A percentile compares a stretch with the other conserved stretches of the same genome.
These are phyloP conservation scores for Kazachstania sp. DNA, from an alignment of 1,139 yeast genomes.

Conservation along the genomic window DNA sequence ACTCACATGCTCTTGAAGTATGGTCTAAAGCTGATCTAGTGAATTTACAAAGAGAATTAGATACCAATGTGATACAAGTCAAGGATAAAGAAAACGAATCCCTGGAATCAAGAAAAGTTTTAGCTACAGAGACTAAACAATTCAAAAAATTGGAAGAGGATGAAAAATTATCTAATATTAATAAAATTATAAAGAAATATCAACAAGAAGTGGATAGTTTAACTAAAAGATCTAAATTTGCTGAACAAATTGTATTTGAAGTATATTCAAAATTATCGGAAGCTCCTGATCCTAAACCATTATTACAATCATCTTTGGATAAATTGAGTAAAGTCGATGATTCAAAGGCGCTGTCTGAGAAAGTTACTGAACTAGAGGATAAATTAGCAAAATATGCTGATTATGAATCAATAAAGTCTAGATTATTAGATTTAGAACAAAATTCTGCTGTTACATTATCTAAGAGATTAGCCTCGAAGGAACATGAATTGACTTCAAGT, in stretches of 20 bases:
- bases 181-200: conserved; percentile 71
- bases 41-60: conserved; percentile 59
- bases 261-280: conserved; percentile 72
- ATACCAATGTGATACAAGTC: conserved; percentile 64
- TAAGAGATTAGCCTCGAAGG: conserved; percentile 43
- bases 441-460: conserved; percentile 46
- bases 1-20: conserved; percentile 57
- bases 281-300: conserved; percentile 87
- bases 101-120: conserved; percentile 57
- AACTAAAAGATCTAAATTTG: conserved; percentile 66
- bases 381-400: conserved; percentile 62
- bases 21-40: conserved; percentile 76
- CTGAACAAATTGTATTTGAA: conserved; percentile 66
- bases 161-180: conserved; percentile 50
- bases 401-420: conserved; percentile 63
- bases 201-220: conserved; percentile 82
- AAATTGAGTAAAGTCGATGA: conserved; percentile 56
- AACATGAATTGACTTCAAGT: conserved; percentile 50
- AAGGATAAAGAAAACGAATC: conserved; percentile 64
- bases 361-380: conserved; percentile 49
- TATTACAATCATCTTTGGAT: conserved; percentile 63
- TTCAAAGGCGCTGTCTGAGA: conserved; percentile 42
- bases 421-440: conserved; percentile 51
- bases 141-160: conserved; percentile 64
- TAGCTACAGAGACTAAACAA: conserved; percentile 75